Evolutionary conservation across 306 rosid genomes (phyloP).

Genomic region (Carpinus viminea): DNA sequence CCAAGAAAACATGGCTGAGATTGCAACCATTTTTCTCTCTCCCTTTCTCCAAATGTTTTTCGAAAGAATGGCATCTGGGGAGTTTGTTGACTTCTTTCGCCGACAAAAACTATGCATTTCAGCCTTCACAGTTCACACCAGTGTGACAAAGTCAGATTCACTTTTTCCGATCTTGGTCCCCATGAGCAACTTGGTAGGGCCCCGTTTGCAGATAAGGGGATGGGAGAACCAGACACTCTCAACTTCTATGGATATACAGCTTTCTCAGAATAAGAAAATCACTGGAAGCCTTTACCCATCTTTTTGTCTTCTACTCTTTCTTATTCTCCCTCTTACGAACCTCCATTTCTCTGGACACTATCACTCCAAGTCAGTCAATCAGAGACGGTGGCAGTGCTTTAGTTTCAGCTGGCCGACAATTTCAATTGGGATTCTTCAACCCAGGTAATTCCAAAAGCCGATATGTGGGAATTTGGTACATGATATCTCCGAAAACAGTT

Average conservation of each 20-base stretch:
- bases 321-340: background rate
- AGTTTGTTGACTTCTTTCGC: too few species aligned
- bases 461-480: constrained; percentile 62
- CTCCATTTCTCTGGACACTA: constrained; percentile 32
- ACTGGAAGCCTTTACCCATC: background rate
- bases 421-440: constrained; percentile 60
- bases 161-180: too few species aligned
- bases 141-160: too few species aligned
- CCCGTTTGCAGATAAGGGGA: too few species aligned
- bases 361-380: constrained; percentile 32
- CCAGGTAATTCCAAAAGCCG: constrained; percentile 42
- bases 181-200: too few species aligned
- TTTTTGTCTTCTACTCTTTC: background rate
- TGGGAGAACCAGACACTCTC: too few species aligned
- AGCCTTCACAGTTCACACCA: too few species aligned
- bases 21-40: too few species aligned
- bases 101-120: too few species aligned
- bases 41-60: too few species aligned
- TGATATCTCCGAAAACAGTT: constrained; percentile 23
- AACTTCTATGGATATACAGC: background rate
- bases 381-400: constrained; percentile 32
- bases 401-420: constrained; percentile 38
- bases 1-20: too few species aligned
- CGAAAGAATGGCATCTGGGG: too few species aligned
- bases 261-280: background rate